Percentiles rank a stretch among this genome's conserved stretches.
These are phyloP conservation scores for Allantophomopsis cytisporea DNA, from an alignment of 2,329 filamentous ascomycete species.

Conservation along the genomic window DNA sequence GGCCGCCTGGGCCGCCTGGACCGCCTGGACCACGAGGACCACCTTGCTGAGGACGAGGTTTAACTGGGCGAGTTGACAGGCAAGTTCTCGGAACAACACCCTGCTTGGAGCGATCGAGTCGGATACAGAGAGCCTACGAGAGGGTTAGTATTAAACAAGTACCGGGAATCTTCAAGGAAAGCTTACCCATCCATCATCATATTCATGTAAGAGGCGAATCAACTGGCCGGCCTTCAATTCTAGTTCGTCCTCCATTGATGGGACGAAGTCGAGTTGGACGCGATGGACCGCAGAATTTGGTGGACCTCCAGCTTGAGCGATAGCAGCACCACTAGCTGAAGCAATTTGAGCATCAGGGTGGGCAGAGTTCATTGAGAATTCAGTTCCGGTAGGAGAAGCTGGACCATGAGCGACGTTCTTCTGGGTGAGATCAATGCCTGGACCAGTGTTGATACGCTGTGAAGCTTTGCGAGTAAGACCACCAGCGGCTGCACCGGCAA, in stretches of 20 bases:
- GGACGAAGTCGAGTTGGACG: constrained; percentile 87
- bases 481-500: constrained; percentile 10
- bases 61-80: constrained; percentile 81
- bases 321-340: constrained; percentile 40
- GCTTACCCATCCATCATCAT: constrained; percentile 97
- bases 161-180: not conserved
- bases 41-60: constrained; percentile 17
- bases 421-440: constrained; percentile 37
- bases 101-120: constrained; percentile 79
- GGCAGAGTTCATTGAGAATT: constrained; percentile 45
- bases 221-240: constrained; percentile 69
- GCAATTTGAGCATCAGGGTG: constrained; percentile 26
- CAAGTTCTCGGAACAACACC: constrained; percentile 91
- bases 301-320: constrained; percentile 48
- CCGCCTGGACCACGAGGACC: constrained; percentile 13
- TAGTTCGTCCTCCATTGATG: constrained; percentile 86
- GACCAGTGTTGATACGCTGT: constrained; percentile 36
- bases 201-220: constrained; percentile 83
- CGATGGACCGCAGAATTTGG: constrained; percentile 61
- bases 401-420: constrained; percentile 23
- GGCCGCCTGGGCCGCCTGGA: constrained; percentile 4
- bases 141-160: constrained; percentile 18
- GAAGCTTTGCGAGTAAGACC: constrained; percentile 39
- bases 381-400: constrained; percentile 47
- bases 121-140: constrained; percentile 73